Evolutionary conservation across 2,329 filamentous ascomycete species (phyloP).

Genomic region (Cercospora berteroae): DNA sequence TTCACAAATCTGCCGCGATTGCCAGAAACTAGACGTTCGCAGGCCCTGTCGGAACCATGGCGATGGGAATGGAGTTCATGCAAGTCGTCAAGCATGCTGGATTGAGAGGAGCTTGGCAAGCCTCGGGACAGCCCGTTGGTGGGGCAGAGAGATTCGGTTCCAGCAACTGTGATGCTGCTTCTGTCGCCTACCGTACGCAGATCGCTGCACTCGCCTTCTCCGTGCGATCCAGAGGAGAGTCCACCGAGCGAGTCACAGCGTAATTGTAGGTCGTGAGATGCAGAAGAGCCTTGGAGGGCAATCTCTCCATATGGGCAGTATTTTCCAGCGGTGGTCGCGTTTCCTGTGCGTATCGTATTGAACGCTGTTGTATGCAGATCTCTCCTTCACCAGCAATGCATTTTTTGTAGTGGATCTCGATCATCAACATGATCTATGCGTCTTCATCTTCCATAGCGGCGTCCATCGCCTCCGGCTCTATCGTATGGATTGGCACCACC

Average conservation of each 20-base stretch:
- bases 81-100: not conserved
- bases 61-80: not conserved
- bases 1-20: slow-evolving; percentile 8
- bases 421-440: not conserved
- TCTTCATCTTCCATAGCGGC: slow-evolving; percentile 21
- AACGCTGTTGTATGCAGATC: not conserved
- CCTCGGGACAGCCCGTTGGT: not conserved
- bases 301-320: not conserved
- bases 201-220: not conserved
- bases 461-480: slow-evolving; percentile 9
- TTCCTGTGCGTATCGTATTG: not conserved
- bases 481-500: slow-evolving; percentile 18
- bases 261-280: not conserved
- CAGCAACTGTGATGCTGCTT: not conserved
- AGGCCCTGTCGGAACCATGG: not conserved
- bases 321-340: not conserved
- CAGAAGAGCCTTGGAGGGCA: not conserved
- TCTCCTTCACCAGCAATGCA: not conserved
- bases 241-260: not conserved
- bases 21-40: slow-evolving; percentile 4
- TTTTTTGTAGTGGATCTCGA: not conserved
- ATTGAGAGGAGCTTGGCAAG: not conserved
- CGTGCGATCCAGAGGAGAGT: not conserved
- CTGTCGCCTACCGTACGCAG: not conserved
- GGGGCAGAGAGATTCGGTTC: not conserved